Evolutionary conservation across 2,329 filamentous ascomycete species (phyloP), one percentile per base, ranked within the genome.

Genomic region (Ophiobolus disseminans): DNA sequence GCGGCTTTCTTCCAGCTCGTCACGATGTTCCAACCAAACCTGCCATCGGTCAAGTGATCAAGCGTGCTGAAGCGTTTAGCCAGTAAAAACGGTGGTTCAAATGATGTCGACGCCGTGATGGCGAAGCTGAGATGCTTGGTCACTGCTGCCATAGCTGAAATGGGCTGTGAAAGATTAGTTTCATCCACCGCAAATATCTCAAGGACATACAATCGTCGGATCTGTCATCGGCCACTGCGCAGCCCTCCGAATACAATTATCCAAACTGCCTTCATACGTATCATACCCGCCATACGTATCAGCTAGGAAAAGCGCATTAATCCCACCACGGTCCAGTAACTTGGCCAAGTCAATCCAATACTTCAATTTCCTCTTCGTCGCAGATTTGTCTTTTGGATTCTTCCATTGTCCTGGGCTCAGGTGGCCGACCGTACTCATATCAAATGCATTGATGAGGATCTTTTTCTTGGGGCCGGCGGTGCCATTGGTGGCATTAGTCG

Each of bases 371-470:
- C 83, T 76, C 53, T 88, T 88, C 0, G 80, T 83, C 0, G 82
- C 80, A 0, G 83, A 86, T 48, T 79, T 80, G 63, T 88, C 85
- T 13, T 70, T 75, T 0, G 85, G 84, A 42, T 87, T 85, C 80
- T 86, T 87, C 86, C 85, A 88, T 71, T 87, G 85, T 0, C 85
- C 85, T 1, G 84, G 84, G 0, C 82, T 84, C 25, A 88, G 64
- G 63, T 88, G 85, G 2, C 84, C 84, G 5, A 86, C 78, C 0
- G 84, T 86, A 2, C 78, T 83, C 83, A 86, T 86, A 50, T 86
- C 84, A 56, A 87, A 86, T 2, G 84, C 84, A 72, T 86, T 87
- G 37, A 87, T 73, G 5, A 86, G 63, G 11, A 86, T 85, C 20
- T 81, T 76, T 57, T 82, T 83, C 63, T 78, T 81, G 20, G 26